phyloP scores from a whole-genome alignment of 495 filamentous ascomycete species.

The Neurospora terricola region DNA sequence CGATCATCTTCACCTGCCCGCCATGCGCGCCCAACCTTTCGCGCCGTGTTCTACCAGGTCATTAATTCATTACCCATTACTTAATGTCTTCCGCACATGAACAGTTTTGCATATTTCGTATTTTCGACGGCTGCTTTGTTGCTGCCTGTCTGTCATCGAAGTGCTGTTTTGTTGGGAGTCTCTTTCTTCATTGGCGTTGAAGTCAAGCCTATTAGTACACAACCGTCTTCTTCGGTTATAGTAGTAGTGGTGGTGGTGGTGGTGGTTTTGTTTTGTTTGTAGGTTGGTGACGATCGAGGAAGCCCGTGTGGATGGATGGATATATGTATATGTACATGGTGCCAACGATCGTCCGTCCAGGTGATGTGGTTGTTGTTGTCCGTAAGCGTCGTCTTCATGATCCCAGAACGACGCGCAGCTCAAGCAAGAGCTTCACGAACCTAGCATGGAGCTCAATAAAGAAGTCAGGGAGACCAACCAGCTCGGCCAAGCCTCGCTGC shows the following conservation, averaged over 20 bases:
- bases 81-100: no score
- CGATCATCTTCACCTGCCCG: neutral
- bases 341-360: neutral
- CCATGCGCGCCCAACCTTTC: neutral
- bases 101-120: neutral
- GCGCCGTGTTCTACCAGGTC: neutral
- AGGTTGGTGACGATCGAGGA: neutral
- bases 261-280: neutral
- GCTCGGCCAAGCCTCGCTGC: conserved; percentile 70
- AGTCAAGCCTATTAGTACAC: neutral
- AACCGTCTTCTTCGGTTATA: neutral
- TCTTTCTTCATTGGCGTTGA: neutral
- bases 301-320: neutral
- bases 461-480: conserved; percentile 76
- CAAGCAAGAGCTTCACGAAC: conserved; percentile 65
- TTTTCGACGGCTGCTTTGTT: neutral
- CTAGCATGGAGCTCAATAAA: conserved; percentile 77
- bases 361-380: neutral
- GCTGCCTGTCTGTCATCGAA: neutral
- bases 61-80: neutral
- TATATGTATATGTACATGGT: neutral
- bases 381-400: conserved; percentile 16
- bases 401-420: conserved; percentile 45
- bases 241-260: neutral
- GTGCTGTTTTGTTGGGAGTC: neutral